Conservation (phyloP, 495 filamentous ascomycete species). For the Talaromyces proteolyticus region DNA sequence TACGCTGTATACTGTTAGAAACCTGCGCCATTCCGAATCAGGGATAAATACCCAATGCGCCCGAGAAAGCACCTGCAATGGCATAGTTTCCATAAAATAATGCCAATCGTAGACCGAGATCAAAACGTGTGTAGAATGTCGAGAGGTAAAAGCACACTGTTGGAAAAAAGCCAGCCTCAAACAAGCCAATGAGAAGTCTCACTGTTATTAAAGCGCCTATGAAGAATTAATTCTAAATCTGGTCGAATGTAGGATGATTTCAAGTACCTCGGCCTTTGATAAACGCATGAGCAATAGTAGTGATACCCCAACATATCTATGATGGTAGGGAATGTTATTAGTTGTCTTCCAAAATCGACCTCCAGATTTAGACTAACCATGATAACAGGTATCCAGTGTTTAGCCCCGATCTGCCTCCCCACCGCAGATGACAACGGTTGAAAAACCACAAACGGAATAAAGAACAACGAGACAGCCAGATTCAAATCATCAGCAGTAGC, state of each 20-base stretch:
- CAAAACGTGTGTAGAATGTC: conserved; percentile 49
- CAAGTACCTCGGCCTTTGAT: conserved; percentile 26
- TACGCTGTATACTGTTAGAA: not conserved
- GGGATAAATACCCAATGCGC: not conserved
- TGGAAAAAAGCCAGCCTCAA: conserved; percentile 20
- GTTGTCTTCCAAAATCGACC: not conserved
- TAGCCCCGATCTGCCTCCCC: conserved; percentile 45
- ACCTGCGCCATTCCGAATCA: too few species aligned
- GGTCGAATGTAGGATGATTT: not conserved
- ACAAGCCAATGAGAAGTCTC: conserved; percentile 32
- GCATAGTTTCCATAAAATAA: conserved; percentile 57
- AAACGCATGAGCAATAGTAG: conserved; percentile 39
- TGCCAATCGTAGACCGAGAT: conserved; percentile 44
- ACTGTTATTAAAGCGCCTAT: conserved; percentile 30
- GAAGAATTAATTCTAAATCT: conserved; percentile 11
- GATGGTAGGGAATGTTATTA: not conserved
- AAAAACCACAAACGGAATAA: conserved; percentile 48
- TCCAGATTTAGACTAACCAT: conserved; percentile 28
- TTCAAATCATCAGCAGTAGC: conserved; percentile 43
- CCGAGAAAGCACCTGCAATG: conserved; percentile 45
- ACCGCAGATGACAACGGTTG: conserved; percentile 50
- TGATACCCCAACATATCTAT: conserved; percentile 41
- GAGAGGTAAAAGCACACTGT: conserved; percentile 45
- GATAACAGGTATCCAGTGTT: conserved; percentile 46
- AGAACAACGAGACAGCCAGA: conserved; percentile 48